Evolutionary conservation across 805 yeast species (phyloP).

Genomic region (Cyberlindnera euphorbiiphila): DNA sequence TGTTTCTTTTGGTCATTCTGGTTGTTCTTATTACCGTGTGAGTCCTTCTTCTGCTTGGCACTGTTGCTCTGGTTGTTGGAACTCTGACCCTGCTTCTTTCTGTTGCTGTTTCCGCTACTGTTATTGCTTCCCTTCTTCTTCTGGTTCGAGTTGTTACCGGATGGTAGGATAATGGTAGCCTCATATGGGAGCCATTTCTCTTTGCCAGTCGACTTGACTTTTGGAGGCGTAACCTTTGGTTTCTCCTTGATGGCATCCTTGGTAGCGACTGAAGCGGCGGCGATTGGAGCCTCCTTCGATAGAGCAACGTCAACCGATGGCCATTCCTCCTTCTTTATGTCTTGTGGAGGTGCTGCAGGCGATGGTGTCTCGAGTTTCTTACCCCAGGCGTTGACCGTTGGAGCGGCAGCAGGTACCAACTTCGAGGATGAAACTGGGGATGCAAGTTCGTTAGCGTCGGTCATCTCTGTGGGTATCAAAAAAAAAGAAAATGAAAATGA

Average conservation of each 20-base stretch:
- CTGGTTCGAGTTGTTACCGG: conserved; percentile 10
- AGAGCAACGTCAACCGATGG: conserved; percentile 21
- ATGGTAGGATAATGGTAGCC: conserved; percentile 44
- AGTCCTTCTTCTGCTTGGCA: conserved; percentile 4
- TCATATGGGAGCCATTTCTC: conserved; percentile 70
- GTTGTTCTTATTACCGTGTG: conserved; percentile 4
- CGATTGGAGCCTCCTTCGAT: conserved; percentile 3
- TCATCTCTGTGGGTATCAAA: conserved; percentile 1
- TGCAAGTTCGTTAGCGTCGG: conserved; percentile 2
- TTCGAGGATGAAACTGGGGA: conserved; percentile 23
- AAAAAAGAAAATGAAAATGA: not conserved
- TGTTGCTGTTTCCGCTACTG: conserved; percentile 14
- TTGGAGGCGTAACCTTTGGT: conserved; percentile 9
- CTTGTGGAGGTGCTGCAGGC: conserved; percentile 3
- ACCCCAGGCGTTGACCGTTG: conserved; percentile 28
- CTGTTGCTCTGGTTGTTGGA: conserved; percentile 9
- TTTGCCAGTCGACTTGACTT: conserved; percentile 32
- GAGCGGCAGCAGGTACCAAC: conserved; percentile 28
- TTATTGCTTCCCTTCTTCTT: conserved; percentile 8
- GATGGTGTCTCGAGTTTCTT: conserved; percentile 9
- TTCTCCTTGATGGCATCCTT: conserved; percentile 4
- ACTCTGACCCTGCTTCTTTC: conserved; percentile 5
- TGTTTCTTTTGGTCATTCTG: conserved; percentile 8
- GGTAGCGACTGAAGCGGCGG: too few species aligned
- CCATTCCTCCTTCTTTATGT: conserved; percentile 20